These are phyloP conservation scores for Talaromyces stipitatus DNA, from an alignment of 495 filamentous ascomycete species.

Conservation along the genomic window DNA sequence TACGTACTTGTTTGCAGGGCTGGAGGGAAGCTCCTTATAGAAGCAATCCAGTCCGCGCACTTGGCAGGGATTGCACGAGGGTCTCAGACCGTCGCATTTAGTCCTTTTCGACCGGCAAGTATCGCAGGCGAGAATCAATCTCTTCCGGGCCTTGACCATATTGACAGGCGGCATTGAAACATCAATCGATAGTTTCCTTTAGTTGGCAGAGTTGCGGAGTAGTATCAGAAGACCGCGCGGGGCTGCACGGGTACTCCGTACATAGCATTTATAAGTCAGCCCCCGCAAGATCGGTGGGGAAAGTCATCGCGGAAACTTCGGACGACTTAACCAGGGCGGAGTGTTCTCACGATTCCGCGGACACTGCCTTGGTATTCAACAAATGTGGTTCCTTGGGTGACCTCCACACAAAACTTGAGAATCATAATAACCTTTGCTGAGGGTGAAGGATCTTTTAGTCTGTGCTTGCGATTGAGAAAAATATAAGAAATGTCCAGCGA, in stretches of 20 bases:
- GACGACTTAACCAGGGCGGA: no score
- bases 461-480: no score
- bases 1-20: background rate
- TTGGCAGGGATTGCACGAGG: background rate
- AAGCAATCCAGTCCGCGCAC: background rate
- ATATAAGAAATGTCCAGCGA: background rate
- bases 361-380: no score
- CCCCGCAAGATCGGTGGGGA: no score
- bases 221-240: background rate
- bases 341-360: no score
- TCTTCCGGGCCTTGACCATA: background rate
- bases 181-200: background rate
- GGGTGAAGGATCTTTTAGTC: no score
- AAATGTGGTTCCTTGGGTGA: no score
- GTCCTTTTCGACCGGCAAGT: constrained; percentile 2
- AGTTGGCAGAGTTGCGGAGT: background rate
- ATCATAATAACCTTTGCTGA: no score
- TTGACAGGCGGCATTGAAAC: background rate
- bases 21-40: background rate
- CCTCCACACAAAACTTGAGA: no score
- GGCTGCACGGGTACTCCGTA: background rate
- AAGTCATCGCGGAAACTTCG: no score
- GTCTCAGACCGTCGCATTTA: constrained; percentile 2
- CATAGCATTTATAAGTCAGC: no score
- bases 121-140: constrained; percentile 1